These are phyloP conservation scores for Lolium rigidum DNA, from an alignment of 176 grass and related monocot species.

Conservation along the genomic window DNA sequence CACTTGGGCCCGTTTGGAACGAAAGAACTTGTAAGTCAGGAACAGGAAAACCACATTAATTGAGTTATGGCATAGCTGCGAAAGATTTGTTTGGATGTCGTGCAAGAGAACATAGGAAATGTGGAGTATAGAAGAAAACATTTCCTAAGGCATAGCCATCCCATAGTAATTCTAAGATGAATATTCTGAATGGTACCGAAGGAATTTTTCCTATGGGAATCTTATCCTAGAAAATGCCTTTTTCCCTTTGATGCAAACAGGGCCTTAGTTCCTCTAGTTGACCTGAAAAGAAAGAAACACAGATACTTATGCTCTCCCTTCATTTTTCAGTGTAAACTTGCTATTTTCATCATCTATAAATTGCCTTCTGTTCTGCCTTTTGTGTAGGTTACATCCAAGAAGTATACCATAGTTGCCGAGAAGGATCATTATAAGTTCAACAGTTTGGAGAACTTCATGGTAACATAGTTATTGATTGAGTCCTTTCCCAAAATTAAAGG, in stretches of 20 bases:
- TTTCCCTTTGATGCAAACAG: background rate
- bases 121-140: background rate
- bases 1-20: background rate
- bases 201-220: background rate
- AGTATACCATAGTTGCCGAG: slow-evolving; percentile 78
- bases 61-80: background rate
- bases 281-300: background rate
- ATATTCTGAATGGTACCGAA: background rate
- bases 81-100: background rate
- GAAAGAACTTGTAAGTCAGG: background rate
- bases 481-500: background rate
- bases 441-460: slow-evolving; percentile 86
- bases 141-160: too few relatives aligned
- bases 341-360: slow-evolving; percentile 20
- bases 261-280: background rate
- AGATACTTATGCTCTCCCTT: background rate
- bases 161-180: background rate
- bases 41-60: background rate
- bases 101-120: background rate
- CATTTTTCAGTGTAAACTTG: slow-evolving; percentile 17
- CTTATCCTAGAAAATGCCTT: background rate
- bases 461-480: slow-evolving; percentile 50
- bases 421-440: slow-evolving; percentile 97
- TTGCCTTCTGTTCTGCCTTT: slow-evolving; percentile 36
- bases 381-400: slow-evolving; percentile 91